phyloP scores from a whole-genome alignment of 108 stramenopile genomes.

The Skeletonema menzelii region DNA sequence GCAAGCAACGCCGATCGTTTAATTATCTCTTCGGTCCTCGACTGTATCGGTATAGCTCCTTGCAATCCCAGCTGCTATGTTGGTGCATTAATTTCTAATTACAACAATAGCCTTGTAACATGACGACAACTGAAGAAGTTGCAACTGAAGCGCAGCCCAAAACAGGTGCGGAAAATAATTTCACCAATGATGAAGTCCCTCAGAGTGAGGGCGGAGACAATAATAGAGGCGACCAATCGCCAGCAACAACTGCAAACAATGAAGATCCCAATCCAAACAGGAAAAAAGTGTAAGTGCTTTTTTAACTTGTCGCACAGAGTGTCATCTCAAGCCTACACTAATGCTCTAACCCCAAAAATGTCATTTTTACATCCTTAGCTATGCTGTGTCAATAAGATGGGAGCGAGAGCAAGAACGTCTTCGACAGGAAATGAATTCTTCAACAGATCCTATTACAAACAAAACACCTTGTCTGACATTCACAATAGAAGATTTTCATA shows the following conservation, averaged over 20 bases:
- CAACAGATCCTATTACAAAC: conserved; percentile 24
- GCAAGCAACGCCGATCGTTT: too few species aligned
- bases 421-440: conserved; percentile 29
- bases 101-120: neutral
- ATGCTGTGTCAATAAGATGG: conserved; percentile 87
- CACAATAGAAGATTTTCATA: conserved; percentile 58
- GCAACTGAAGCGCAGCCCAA: neutral
- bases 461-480: conserved; percentile 18
- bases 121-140: neutral
- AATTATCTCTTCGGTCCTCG: too few species aligned
- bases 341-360: neutral
- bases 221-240: neutral
- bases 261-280: neutral
- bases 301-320: neutral
- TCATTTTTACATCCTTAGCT: conserved; percentile 29
- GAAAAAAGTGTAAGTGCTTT: neutral
- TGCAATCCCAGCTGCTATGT: too few species aligned
- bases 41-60: too few species aligned
- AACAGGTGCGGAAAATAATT: neutral
- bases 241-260: neutral
- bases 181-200: neutral
- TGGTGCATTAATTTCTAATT: too few species aligned
- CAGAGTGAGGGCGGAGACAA: neutral
- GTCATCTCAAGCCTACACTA: neutral
- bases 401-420: conserved; percentile 61